Percentiles rank a stretch among this genome's conserved stretches.
These are phyloP conservation scores for Hemisphaericaspora subhashii DNA, from an alignment of 1,139 yeast species.

Conservation along the genomic window DNA sequence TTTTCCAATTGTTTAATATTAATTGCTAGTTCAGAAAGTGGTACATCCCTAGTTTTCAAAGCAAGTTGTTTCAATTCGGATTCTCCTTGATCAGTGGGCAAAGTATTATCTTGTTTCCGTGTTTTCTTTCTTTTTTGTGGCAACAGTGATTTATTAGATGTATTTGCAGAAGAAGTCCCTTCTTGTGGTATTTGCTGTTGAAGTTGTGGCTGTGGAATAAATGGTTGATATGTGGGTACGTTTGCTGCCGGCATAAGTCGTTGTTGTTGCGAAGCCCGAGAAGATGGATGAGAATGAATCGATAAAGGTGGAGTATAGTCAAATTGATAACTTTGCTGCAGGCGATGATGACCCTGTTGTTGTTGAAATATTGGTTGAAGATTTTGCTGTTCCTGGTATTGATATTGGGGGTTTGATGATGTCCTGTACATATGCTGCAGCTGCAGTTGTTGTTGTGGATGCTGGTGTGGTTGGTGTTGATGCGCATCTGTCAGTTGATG, in stretches of 20 bases:
- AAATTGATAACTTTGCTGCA: conserved; percentile 6
- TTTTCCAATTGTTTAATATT: conserved; percentile 49
- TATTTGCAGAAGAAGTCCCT: conserved; percentile 1
- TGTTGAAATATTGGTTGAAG: conserved; percentile 6
- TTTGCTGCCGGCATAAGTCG: conserved; percentile 10
- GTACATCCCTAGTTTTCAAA: conserved; percentile 36
- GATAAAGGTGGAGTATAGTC: conserved; percentile 6
- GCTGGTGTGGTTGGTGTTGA: conserved; percentile 4
- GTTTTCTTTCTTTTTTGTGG: conserved; percentile 23
- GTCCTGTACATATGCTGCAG: conserved; percentile 1
- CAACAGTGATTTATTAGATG: conserved; percentile 5
- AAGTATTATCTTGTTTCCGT: conserved; percentile 36
- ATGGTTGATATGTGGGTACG: conserved; percentile 3
- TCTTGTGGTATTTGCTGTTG: conserved; percentile 10
- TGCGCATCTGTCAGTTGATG: conserved; percentile 2
- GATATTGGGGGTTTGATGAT: conserved; percentile 6
- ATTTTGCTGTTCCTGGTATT: conserved; percentile 6
- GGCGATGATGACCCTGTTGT: conserved; percentile 6
- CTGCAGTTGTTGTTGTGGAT: conserved; percentile 5
- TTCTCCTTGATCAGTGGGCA: conserved; percentile 41
- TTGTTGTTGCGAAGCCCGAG: conserved; percentile 11
- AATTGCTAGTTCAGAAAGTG: conserved; percentile 53
- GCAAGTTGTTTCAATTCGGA: conserved; percentile 52
- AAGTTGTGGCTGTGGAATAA: conserved; percentile 8
- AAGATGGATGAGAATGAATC: conserved; percentile 5